Evolutionary conservation across 306 rosid species (phyloP).

Genomic region (Rosa rugosa): DNA sequence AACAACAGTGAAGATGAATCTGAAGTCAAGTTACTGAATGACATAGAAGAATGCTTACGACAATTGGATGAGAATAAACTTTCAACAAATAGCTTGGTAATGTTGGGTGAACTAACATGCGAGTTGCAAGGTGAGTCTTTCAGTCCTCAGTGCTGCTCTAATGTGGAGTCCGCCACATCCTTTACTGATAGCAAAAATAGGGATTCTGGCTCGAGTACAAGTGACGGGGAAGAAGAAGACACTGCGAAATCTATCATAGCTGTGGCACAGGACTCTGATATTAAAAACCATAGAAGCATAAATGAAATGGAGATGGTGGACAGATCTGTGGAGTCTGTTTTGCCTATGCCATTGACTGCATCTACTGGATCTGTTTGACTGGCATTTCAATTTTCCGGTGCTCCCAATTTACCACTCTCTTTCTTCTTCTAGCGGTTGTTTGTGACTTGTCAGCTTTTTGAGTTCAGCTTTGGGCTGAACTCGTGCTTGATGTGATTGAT

Average conservation of each 20-base stretch:
- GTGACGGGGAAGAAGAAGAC: conserved; percentile 36
- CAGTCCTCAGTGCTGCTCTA: conserved; percentile 44
- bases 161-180: conserved; percentile 39
- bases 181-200: conserved; percentile 45
- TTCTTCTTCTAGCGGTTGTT: conserved; percentile 37
- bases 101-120: conserved; percentile 33
- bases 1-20: conserved; percentile 44
- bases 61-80: conserved; percentile 46
- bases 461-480: conserved; percentile 88
- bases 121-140: conserved; percentile 32
- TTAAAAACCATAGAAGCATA: conserved; percentile 33
- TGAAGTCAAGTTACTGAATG: conserved; percentile 46
- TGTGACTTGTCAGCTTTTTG: conserved; percentile 29
- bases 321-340: conserved; percentile 37
- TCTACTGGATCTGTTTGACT: conserved; percentile 4
- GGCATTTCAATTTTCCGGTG: conserved; percentile 7
- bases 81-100: conserved; percentile 17
- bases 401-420: conserved; percentile 2
- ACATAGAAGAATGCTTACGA: conserved; percentile 68
- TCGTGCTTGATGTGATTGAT: conserved; percentile 33
- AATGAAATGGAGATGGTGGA: conserved; percentile 42
- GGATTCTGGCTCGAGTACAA: conserved; percentile 43
- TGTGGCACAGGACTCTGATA: conserved; percentile 35
- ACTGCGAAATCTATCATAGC: conserved; percentile 30
- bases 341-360: conserved; percentile 24